Evolutionary conservation across 2,329 filamentous ascomycete species (phyloP), one percentile per base, ranked within the genome.

Genomic region (Fusarium newnesense): DNA sequence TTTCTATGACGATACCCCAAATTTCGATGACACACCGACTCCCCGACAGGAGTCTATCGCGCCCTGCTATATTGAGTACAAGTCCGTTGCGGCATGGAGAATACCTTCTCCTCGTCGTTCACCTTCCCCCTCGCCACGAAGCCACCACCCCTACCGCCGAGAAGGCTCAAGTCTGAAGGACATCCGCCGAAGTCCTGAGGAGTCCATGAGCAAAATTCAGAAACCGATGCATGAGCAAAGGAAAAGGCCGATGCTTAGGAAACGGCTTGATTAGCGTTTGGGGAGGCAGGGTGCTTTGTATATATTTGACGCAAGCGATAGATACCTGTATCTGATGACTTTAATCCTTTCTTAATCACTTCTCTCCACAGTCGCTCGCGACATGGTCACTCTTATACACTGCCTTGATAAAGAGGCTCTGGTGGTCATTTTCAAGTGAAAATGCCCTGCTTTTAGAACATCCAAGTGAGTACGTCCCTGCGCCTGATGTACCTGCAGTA

Each of bases 161-260:
- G 70, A 76, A 66, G 74, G 73, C 63, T 65, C 60, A 37, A 66
- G 61, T 24, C 50, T 64, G 26, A 76, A 72, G 60, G 77, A 81
- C 53, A 80, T 82, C 65, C 81, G 85, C 74, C 84, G 85, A 72
- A 85, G 84, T 80, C 86, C 84, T 37, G 86, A 86, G 53, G 83
- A 85, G 76, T 77, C 81, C 63, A 69, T 83, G 43, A 84, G 85
- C 61, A 85, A 84, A 70, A 83, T 89, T 73, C 85, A 85, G 69
- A 89, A 89, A 76, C 77, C 83, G 60, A 77, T 79, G 66, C 77
- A 83, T 63, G 85, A 87, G 32, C 72, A 76, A 59, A 81, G 85
- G 75, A 82, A 80, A 67, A 83, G 84, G 77, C 80, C 81, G 2
- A 84, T 80, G 72, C 80, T 80, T 67, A 83, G 83, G 72, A 84